Evolutionary conservation across 345 rosid genomes (phyloP).

Genomic region (Erysimum cheiranthoides): DNA sequence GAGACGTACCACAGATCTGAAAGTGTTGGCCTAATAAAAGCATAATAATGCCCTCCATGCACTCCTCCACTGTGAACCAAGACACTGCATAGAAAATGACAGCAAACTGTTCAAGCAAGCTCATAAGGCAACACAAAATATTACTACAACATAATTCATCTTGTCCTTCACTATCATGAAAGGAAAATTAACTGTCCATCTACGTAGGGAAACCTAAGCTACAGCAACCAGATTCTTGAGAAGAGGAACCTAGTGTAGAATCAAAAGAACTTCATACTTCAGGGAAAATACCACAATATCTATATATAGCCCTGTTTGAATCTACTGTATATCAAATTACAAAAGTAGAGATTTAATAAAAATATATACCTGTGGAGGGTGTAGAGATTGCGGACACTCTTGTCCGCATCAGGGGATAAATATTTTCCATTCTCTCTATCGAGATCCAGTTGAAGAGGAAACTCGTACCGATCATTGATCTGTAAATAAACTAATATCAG

Average conservation of each 20-base stretch:
- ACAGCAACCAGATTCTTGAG: conserved; percentile 8
- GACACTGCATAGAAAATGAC: conserved; percentile 59
- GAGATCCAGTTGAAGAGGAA: conserved; percentile 94
- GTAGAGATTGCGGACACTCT: conserved; percentile 88
- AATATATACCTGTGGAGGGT: conserved; percentile 81
- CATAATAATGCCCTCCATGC: conserved; percentile 98
- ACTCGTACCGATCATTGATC: conserved; percentile 97
- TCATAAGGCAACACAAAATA: conserved; percentile 1
- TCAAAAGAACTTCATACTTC: conserved; percentile 12
- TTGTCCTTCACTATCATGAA: conserved; percentile 15
- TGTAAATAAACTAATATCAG: conserved; percentile 44
- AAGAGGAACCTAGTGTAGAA: conserved; percentile 16
- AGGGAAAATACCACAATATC: conserved; percentile 5
- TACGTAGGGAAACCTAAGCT: neutral
- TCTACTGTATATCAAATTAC: conserved; percentile 19
- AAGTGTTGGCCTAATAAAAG: conserved; percentile 90
- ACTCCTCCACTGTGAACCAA: conserved; percentile 98
- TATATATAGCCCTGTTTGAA: conserved; percentile 9
- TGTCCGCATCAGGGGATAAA: conserved; percentile 90
- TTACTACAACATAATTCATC: neutral
- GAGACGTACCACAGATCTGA: conserved; percentile 83
- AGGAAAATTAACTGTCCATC: conserved; percentile 10
- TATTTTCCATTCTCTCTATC: conserved; percentile 88
- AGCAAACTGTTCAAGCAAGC: conserved; percentile 31
- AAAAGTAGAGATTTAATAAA: conserved; percentile 20